These are phyloP conservation scores for Rhizophagus sp. DNA, from an alignment of 192 early-diverging fungal species.

Conservation along the genomic window DNA sequence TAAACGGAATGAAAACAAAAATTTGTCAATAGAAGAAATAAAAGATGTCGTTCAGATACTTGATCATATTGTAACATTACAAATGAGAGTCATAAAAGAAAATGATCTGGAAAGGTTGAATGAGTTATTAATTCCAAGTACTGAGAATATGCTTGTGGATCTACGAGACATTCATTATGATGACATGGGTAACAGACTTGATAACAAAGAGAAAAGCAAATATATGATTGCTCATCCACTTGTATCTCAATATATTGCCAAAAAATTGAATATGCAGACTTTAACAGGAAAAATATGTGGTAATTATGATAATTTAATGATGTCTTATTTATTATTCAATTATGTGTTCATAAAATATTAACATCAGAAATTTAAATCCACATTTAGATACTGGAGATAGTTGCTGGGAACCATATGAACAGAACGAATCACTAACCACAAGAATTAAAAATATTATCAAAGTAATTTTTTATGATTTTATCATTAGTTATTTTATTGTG, in stretches of 20 bases:
- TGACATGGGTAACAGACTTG: background rate
- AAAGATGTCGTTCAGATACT: background rate
- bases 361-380: background rate
- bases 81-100: background rate
- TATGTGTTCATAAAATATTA: background rate
- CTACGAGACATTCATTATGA: background rate
- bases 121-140: background rate
- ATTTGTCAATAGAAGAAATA: background rate
- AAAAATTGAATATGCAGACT: background rate
- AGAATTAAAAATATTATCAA: too few species aligned
- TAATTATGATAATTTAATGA: background rate
- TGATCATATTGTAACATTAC: background rate
- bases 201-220: background rate
- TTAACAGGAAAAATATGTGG: background rate
- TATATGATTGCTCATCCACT: background rate
- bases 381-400: too few species aligned
- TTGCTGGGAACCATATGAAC: slow-evolving; percentile 8
- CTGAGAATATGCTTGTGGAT: background rate
- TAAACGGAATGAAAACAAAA: background rate
- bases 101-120: too few species aligned
- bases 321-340: background rate
- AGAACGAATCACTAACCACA: background rate
- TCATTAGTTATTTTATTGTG: too few species aligned
- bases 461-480: too few species aligned
- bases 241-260: background rate